phyloP scores from a whole-genome alignment of 2,329 filamentous ascomycete genomes.

The Trichoderma sp. region DNA sequence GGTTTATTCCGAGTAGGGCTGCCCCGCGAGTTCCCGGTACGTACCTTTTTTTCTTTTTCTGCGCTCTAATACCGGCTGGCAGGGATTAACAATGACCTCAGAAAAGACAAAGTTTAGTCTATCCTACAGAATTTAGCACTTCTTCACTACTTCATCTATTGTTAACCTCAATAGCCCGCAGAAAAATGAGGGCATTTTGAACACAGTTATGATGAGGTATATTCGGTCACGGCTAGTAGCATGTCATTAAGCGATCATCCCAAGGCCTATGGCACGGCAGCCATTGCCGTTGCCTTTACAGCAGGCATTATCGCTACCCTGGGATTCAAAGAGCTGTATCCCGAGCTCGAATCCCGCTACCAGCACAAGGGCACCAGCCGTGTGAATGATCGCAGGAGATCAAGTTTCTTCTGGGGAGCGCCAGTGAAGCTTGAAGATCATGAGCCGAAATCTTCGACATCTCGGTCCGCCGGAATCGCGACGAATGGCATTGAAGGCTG shows the following conservation, averaged over 20 bases:
- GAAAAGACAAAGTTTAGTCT: conserved; percentile 16
- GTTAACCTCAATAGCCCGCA: not conserved
- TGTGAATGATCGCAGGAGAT: conserved; percentile 30
- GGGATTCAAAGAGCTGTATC: conserved; percentile 76
- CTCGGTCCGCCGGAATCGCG: conserved; percentile 37
- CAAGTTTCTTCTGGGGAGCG: conserved; percentile 45
- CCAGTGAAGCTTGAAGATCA: conserved; percentile 57
- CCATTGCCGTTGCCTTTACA: conserved; percentile 69
- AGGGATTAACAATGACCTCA: conserved; percentile 29
- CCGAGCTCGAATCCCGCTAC: conserved; percentile 66
- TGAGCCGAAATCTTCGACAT: conserved; percentile 33
- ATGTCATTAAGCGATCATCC: conserved; percentile 63
- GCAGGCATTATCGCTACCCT: conserved; percentile 73
- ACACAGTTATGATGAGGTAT: not conserved
- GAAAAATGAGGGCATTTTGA: not conserved
- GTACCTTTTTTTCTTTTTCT: conserved; percentile 2
- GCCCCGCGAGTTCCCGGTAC: conserved; percentile 13
- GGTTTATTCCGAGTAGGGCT: conserved; percentile 16
- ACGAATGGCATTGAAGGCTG: conserved; percentile 82
- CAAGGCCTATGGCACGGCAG: conserved; percentile 61
- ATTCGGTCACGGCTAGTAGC: not conserved
- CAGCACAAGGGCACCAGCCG: conserved; percentile 36
- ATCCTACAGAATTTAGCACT: not conserved
- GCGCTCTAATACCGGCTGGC: not conserved
- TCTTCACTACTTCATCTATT: not conserved